phyloP scores from a whole-genome alignment of 2,329 filamentous ascomycete species.

The Trichoderma asperellum region DNA sequence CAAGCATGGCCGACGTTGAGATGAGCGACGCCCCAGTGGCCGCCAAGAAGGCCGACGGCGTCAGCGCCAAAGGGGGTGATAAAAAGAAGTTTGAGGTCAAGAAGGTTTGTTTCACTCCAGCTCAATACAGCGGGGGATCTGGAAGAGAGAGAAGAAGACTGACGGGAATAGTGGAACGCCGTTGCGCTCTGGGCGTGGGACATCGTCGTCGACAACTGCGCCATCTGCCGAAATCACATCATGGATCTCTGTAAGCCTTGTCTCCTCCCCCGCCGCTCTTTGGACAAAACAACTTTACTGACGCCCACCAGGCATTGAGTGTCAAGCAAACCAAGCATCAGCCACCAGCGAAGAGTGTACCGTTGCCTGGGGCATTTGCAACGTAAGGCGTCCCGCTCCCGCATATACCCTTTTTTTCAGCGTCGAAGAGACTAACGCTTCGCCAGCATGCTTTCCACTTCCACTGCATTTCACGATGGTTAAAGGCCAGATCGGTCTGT shows the following conservation, averaged over 20 bases:
- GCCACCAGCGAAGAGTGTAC: constrained; percentile 98
- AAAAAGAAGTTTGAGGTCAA: constrained; percentile 99
- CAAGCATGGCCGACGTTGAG: constrained; percentile 86
- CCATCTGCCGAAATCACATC: constrained; percentile 98
- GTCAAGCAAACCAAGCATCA: constrained; percentile 96
- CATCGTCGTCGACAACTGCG: constrained; percentile 98
- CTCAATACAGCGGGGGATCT: too few species aligned
- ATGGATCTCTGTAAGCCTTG: constrained; percentile 91
- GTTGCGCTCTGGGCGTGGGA: constrained; percentile 99
- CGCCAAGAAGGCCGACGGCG: constrained; percentile 57
- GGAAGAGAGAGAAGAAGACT: not conserved
- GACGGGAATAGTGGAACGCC: constrained; percentile 80
- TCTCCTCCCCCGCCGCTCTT: constrained; percentile 25
- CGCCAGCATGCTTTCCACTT: constrained; percentile 96
- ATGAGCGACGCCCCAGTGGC: constrained; percentile 83
- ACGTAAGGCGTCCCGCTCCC: constrained; percentile 63
- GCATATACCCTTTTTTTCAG: not conserved
- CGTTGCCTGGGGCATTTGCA: constrained; percentile 98
- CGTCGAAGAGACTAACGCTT: constrained; percentile 42
- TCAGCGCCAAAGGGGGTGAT: constrained; percentile 55
- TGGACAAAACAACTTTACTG: not conserved
- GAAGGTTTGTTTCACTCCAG: constrained; percentile 70
- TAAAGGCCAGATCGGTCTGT: constrained; percentile 98
- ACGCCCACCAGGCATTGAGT: constrained; percentile 76
- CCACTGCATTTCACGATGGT: constrained; percentile 98